Conservation (phyloP, 2,329 filamentous ascomycete species). For the Fusarium secorum region DNA sequence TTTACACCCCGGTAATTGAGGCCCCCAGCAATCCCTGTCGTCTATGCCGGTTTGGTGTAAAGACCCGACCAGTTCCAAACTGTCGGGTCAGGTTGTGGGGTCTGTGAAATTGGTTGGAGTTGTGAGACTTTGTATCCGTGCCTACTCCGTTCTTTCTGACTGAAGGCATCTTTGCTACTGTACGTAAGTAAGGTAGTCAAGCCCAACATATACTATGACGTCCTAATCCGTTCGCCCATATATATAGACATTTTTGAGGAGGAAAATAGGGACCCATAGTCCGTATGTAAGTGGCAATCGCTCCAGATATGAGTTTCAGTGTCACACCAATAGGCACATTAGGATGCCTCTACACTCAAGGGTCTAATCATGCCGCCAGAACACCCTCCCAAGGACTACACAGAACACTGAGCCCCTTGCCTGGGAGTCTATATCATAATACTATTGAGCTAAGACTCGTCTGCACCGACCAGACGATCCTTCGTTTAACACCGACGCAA, state of each 20-base stretch:
- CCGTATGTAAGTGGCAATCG: not conserved
- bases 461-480: conserved; percentile 13
- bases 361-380: not conserved
- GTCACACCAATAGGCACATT: not conserved
- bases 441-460: conserved; percentile 6
- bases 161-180: not conserved
- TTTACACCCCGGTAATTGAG: conserved; percentile 37
- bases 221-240: not conserved
- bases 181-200: not conserved
- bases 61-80: conserved; percentile 36
- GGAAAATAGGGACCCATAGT: not conserved
- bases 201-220: not conserved
- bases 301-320: not conserved
- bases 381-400: not conserved
- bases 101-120: conserved; percentile 38
- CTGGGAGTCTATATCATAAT: conserved; percentile 9
- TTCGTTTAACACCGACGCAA: conserved; percentile 29
- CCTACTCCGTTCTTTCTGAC: not conserved
- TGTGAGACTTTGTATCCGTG: conserved; percentile 24
- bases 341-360: not conserved
- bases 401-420: not conserved
- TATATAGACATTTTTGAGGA: not conserved
- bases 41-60: conserved; percentile 38
- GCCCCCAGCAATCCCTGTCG: conserved; percentile 35
- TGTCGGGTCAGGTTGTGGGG: conserved; percentile 40